Percentiles rank a stretch among this genome's conserved stretches.
Conservation (phyloP, 1,284 basidiomycete species). For the Bondarzewia mesenterica region DNA sequence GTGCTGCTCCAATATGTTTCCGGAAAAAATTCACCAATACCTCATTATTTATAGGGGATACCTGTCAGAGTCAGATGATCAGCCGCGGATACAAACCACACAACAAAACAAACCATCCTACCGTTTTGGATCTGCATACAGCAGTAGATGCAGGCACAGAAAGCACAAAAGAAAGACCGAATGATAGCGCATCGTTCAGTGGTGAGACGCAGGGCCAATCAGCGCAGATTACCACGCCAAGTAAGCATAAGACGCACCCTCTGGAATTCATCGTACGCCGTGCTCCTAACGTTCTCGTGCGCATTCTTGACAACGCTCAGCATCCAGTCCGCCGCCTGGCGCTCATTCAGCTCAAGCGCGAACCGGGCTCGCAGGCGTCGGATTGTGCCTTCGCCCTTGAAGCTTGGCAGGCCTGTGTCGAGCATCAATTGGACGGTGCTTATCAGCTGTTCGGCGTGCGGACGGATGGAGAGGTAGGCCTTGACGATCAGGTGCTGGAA, state of each 20-base stretch:
- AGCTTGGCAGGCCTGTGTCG: constrained; percentile 89
- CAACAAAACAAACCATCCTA: constrained; percentile 12
- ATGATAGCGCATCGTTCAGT: not conserved
- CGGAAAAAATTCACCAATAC: not conserved
- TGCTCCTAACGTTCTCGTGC: constrained; percentile 88
- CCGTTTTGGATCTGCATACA: constrained; percentile 48
- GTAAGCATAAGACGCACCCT: constrained; percentile 51
- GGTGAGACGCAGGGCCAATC: too few relatives aligned
- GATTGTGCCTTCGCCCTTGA: constrained; percentile 94
- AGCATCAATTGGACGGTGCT: constrained; percentile 91
- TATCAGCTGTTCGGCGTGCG: constrained; percentile 85
- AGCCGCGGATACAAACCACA: not conserved
- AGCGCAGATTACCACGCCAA: not conserved
- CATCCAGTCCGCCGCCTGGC: constrained; percentile 92
- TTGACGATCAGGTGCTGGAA: constrained; percentile 95
- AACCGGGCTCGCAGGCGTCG: constrained; percentile 84
- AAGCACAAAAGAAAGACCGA: not conserved
- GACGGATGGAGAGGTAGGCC: constrained; percentile 91
- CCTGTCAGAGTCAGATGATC: constrained; percentile 20
- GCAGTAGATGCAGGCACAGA: too few relatives aligned
- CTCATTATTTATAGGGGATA: constrained; percentile 41
- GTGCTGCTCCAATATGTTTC: too few relatives aligned
- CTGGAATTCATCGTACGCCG: constrained; percentile 91
- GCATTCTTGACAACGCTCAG: constrained; percentile 85
- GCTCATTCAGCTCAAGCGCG: constrained; percentile 74